Conservation (phyloP, 1,284 basidiomycete genomes). For the Sporisorium reilianum region DNA sequence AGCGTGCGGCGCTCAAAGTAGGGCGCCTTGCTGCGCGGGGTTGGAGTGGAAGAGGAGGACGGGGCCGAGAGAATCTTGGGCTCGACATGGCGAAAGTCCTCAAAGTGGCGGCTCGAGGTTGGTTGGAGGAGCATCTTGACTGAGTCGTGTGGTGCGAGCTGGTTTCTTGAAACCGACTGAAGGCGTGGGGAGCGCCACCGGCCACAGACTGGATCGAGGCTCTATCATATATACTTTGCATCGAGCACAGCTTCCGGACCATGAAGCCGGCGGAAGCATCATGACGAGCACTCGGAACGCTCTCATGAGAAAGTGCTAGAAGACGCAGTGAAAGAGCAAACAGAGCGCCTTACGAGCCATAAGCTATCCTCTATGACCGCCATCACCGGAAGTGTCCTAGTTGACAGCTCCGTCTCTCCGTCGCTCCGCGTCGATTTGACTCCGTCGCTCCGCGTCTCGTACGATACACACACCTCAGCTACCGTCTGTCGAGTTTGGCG, state of each 20-base stretch:
- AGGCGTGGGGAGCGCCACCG: too few species aligned
- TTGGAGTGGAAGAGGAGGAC: not conserved
- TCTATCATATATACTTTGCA: too few species aligned
- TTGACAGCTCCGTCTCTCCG: constrained; percentile 14
- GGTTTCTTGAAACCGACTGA: too few species aligned
- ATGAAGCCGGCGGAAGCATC: not conserved
- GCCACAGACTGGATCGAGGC: too few species aligned
- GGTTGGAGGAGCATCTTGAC: constrained; percentile 15
- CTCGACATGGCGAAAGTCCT: constrained; percentile 18
- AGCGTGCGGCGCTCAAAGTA: constrained; percentile 14
- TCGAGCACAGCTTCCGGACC: too few species aligned
- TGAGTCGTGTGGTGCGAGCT: too few species aligned
- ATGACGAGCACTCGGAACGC: constrained; percentile 5
- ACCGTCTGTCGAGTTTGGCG: not conserved
- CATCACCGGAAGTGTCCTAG: not conserved
- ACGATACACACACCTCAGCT: not conserved
- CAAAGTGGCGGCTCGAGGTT: constrained; percentile 4
- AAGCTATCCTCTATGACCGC: not conserved
- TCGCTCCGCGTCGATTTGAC: not conserved
- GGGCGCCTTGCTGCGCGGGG: not conserved
- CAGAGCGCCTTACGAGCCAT: too few species aligned
- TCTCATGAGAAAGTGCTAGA: too few species aligned
- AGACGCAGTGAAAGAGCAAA: not conserved
- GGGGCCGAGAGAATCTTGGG: constrained; percentile 9
- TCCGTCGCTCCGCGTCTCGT: constrained; percentile 1